phyloP scores from a whole-genome alignment of 176 grass and related monocot species.

The Oryza longistaminata region DNA sequence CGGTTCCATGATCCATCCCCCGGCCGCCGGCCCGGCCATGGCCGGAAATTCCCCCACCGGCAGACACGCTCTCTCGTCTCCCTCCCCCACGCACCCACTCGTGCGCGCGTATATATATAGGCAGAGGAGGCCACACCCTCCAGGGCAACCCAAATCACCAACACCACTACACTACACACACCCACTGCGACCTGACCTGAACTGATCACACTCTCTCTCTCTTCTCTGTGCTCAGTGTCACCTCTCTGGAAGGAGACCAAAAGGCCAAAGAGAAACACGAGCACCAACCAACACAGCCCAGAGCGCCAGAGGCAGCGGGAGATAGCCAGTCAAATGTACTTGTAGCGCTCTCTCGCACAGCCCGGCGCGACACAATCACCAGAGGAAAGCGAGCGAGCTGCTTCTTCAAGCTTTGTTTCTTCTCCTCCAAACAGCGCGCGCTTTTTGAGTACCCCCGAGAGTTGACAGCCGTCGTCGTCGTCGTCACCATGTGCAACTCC shows the following conservation, averaged over 20 bases:
- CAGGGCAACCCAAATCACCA: conserved; percentile 16
- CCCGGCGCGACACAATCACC: conserved; percentile 33
- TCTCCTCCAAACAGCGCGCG: background rate
- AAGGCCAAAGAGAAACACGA: conserved; percentile 32
- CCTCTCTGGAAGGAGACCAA: conserved; percentile 50
- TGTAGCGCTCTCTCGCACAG: conserved; percentile 14
- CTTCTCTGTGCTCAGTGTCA: background rate
- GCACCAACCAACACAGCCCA: conserved; percentile 10
- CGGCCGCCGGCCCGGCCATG: no score
- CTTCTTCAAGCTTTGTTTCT: background rate
- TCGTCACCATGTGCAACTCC: conserved; percentile 52
- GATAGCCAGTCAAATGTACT: conserved; percentile 49
- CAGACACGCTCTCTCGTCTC: conserved; percentile 21
- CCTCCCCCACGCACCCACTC: background rate
- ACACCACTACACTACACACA: background rate
- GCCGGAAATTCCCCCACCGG: background rate
- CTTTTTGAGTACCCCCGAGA: background rate
- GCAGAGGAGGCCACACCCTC: background rate
- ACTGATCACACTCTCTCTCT: conserved; percentile 10
- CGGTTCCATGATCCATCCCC: background rate
- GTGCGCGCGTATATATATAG: conserved; percentile 41
- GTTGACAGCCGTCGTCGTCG: background rate
- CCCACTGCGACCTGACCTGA: background rate
- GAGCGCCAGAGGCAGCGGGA: background rate
- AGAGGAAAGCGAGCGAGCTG: conserved; percentile 24